Conservation (phyloP, 768 basidiomycete species). For the Candolleomyces aberdarensis region DNA sequence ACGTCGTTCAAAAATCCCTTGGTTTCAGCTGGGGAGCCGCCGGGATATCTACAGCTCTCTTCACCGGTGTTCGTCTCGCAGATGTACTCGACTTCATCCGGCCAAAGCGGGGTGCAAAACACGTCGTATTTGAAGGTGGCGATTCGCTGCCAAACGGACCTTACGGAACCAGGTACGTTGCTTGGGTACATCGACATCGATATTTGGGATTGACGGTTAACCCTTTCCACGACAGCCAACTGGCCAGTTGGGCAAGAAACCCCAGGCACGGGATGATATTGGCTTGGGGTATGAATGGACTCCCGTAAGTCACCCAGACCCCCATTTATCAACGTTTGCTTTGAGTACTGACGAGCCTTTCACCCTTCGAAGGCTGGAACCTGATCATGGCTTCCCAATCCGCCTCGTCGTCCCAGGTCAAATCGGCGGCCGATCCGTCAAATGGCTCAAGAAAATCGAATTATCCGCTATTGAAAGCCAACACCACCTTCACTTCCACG, state of each 20-base stretch:
- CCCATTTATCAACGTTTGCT: neutral
- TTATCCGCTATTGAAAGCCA: slow-evolving; percentile 47
- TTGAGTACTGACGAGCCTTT: neutral
- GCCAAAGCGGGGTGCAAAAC: slow-evolving; percentile 37
- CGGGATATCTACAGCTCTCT: slow-evolving; percentile 51
- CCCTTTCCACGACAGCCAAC: slow-evolving; percentile 20
- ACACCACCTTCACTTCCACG: slow-evolving; percentile 46
- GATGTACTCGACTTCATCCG: slow-evolving; percentile 48
- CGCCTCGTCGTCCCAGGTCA: slow-evolving; percentile 61
- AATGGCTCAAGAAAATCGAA: slow-evolving; percentile 60
- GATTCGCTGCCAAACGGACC: slow-evolving; percentile 57
- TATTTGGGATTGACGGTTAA: neutral
- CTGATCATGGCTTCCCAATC: slow-evolving; percentile 67
- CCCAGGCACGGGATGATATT: slow-evolving; percentile 50
- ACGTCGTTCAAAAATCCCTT: slow-evolving; percentile 51
- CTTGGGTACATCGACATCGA: neutral
- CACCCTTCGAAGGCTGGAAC: slow-evolving; percentile 33
- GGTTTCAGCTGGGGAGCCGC: slow-evolving; percentile 57
- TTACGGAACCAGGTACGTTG: slow-evolving; percentile 46
- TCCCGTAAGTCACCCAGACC: slow-evolving; percentile 23
- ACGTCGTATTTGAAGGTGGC: slow-evolving; percentile 58
- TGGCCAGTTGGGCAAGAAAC: slow-evolving; percentile 42
- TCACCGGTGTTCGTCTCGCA: slow-evolving; percentile 56
- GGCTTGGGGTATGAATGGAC: slow-evolving; percentile 58
- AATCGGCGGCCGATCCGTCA: slow-evolving; percentile 58